These are phyloP conservation scores for Pythium pectinolyticum DNA, from an alignment of 352 stramenopile genomes.

Conservation along the genomic window DNA sequence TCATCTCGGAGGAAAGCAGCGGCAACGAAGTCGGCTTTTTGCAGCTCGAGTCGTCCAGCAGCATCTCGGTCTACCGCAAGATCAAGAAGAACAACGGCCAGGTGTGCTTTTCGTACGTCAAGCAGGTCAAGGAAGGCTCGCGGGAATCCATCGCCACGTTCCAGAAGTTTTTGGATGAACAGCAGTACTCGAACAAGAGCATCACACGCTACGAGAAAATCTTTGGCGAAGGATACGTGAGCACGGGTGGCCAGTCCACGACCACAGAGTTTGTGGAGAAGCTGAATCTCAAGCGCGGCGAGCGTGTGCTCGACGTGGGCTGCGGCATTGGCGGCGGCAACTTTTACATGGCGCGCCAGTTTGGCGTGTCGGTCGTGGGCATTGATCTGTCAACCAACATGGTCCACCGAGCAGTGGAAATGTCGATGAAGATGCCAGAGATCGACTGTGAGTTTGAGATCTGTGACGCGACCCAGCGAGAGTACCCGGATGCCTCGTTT, in stretches of 20 bases:
- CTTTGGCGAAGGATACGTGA: constrained; percentile 41
- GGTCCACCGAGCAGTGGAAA: constrained; percentile 33
- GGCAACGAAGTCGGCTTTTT: constrained; percentile 56
- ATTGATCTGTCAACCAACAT: constrained; percentile 47
- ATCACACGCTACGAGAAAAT: constrained; percentile 47
- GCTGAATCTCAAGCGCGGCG: constrained; percentile 27
- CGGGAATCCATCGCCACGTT: constrained; percentile 44
- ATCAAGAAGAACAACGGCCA: constrained; percentile 84
- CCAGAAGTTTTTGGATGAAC: constrained; percentile 41
- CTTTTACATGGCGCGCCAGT: constrained; percentile 74
- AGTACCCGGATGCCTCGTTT: constrained; percentile 30
- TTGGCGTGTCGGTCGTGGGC: constrained; percentile 50
- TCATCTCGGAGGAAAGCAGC: constrained; percentile 29
- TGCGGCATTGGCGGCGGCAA: constrained; percentile 74
- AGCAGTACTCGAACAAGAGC: constrained; percentile 39
- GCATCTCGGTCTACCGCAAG: constrained; percentile 45
- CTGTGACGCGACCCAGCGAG: constrained; percentile 33
- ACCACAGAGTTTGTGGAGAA: constrained; percentile 41
- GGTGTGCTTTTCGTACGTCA: constrained; percentile 71
- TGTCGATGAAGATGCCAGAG: constrained; percentile 8
- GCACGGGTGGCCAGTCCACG: constrained; percentile 36
- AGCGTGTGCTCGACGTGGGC: constrained; percentile 66
- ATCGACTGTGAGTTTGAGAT: constrained; percentile 44
- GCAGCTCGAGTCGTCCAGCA: constrained; percentile 66
- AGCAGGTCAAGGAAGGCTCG: constrained; percentile 44